A percentile compares a stretch with the other conserved stretches of the same genome.
Conservation (phyloP, 2,329 filamentous ascomycete genomes). For the Alternaria brassicae region DNA sequence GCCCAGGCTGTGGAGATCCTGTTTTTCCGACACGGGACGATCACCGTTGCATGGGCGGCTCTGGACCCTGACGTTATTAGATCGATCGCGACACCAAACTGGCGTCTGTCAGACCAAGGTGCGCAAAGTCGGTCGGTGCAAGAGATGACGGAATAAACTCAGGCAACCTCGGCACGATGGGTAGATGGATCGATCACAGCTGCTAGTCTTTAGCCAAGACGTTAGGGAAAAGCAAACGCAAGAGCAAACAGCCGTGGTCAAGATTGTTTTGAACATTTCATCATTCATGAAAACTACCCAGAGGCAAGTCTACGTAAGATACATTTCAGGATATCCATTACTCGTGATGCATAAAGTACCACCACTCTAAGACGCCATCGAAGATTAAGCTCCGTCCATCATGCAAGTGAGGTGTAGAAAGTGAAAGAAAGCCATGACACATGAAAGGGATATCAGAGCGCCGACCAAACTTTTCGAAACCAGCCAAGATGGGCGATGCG, state of each 20-base stretch:
- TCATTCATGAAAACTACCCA: slow-evolving; percentile 42
- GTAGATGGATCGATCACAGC: not conserved
- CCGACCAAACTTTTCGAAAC: slow-evolving; percentile 48
- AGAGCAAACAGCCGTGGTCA: not conserved
- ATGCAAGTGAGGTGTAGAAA: slow-evolving; percentile 44
- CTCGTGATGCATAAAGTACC: slow-evolving; percentile 43
- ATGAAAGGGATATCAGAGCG: slow-evolving; percentile 51
- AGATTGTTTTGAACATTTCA: slow-evolving; percentile 36
- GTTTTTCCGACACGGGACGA: slow-evolving; percentile 27
- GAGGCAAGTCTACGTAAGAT: slow-evolving; percentile 44
- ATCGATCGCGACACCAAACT: not conserved
- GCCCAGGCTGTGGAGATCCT: slow-evolving; percentile 26
- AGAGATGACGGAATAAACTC: not conserved
- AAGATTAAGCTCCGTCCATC: slow-evolving; percentile 37
- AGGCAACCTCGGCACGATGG: not conserved
- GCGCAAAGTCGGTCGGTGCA: not conserved
- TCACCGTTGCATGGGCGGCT: slow-evolving; percentile 18
- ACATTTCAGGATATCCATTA: slow-evolving; percentile 47
- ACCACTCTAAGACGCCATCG: slow-evolving; percentile 47
- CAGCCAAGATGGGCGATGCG: slow-evolving; percentile 32
- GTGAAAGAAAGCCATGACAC: slow-evolving; percentile 48
- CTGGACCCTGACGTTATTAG: slow-evolving; percentile 16
- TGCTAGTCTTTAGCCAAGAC: not conserved
- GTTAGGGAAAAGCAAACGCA: not conserved
- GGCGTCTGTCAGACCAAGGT: not conserved